Base-by-base conservation (phyloP, 345 rosid genomes). In the Euphorbia pulcherrima region DNA sequence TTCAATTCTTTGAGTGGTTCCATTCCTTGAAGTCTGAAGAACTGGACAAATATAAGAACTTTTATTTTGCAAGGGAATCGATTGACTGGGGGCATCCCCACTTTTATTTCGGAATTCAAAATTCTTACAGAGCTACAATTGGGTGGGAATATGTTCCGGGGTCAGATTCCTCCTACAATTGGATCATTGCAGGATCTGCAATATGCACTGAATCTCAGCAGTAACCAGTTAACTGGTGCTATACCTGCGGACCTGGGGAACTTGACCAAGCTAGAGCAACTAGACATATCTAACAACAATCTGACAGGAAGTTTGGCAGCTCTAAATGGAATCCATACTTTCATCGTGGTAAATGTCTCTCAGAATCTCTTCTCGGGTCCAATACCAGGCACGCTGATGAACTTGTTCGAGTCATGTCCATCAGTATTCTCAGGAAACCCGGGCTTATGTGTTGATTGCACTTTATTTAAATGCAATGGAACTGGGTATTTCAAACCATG, bases 301-400 rank as follows among this genome's bases (percentile, higher is more conserved):
- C 80, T 92, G 68, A 81, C 85, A 0, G 97, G 97, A 57, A 68
- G 76, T 69, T 60, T 92, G 69, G 75, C 66, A 0, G 68, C 80
- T 61, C 83, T 92, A 9, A 73, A 60, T 60, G 56, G 68, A 41
- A 81, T 83, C 28, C 62, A 20, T 27, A 67, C 92, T 0, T 75
- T 90, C 64, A 37, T 81, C 8, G 72, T 66, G 51, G 62, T 82
- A 68, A 86, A 89, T 71, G 63, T 92, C 67, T 89, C 98, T 0
- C 58, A 81, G 76, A 89, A 92, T 72, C 80, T 39, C 48, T 88
- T 92, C 81, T 74, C 78, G 0, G 95, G 98, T 77, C 82, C 92
- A 10, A 74, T 85, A 75, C 98, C 98, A 0, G 74, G 74, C 39
- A 56, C 62, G 4, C 58, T 88, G 23, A 64, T 81, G 75, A 26